These are phyloP conservation scores for Auriscalpium microsporum DNA, from an alignment of 768 basidiomycete species.

Conservation along the genomic window DNA sequence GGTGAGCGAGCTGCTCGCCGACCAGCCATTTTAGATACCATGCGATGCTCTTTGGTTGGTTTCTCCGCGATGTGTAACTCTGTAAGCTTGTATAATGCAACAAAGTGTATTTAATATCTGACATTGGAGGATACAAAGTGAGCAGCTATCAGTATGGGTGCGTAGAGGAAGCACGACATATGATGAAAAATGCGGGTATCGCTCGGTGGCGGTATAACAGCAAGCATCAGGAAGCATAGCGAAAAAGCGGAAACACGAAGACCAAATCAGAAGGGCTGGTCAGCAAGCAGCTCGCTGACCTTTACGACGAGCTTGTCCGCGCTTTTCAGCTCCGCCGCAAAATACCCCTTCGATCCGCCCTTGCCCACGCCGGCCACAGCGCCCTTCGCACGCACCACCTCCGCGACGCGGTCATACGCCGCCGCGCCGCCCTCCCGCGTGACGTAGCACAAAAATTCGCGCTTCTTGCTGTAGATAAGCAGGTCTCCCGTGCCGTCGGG, in stretches of 20 bases:
- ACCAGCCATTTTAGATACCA: conserved; percentile 41
- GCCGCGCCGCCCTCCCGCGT: conserved; percentile 22
- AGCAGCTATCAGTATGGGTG: too few relatives aligned
- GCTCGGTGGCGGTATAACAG: too few relatives aligned
- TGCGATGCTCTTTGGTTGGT: not conserved
- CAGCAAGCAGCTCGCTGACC: conserved; percentile 42
- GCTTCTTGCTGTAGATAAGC: conserved; percentile 45
- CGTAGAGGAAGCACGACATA: too few relatives aligned
- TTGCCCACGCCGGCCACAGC: conserved; percentile 22
- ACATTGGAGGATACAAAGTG: too few relatives aligned
- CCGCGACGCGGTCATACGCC: conserved; percentile 34
- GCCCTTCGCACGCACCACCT: conserved; percentile 34
- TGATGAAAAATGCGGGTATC: too few relatives aligned
- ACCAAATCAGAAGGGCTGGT: conserved; percentile 39
- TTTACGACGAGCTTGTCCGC: conserved; percentile 42
- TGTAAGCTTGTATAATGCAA: too few relatives aligned
- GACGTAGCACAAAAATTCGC: conserved; percentile 42
- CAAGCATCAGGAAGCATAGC: too few relatives aligned
- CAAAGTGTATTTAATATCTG: too few relatives aligned
- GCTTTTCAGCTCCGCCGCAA: conserved; percentile 41
- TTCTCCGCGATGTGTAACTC: too few relatives aligned
- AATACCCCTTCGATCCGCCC: conserved; percentile 37
- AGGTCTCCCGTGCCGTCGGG: conserved; percentile 21
- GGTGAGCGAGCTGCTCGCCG: conserved; percentile 42
- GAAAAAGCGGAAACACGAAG: too few relatives aligned